Evolutionary conservation across 495 filamentous ascomycete species (phyloP).

Genomic region (Hapsidospora chrysogenum): DNA sequence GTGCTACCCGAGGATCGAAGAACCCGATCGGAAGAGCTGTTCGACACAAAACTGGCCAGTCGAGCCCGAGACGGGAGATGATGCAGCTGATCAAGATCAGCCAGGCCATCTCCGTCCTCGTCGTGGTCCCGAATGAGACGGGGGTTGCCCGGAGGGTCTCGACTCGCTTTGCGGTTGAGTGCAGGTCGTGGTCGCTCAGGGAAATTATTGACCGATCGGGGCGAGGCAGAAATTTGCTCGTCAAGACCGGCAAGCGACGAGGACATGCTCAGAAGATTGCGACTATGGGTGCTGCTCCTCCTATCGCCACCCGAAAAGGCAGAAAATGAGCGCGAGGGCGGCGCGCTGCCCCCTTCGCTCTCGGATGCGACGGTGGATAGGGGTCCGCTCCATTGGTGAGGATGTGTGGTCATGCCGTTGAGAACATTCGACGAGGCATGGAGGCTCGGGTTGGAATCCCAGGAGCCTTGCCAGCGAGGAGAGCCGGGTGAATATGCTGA

Average conservation of each 20-base stretch:
- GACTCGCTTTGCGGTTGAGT: too few species aligned
- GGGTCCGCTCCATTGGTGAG: conserved; percentile 54
- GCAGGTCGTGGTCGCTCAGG: too few species aligned
- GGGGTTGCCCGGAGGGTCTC: too few species aligned
- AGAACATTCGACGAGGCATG: too few species aligned
- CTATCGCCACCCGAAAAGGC: conserved; percentile 15
- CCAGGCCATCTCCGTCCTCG: conserved; percentile 36
- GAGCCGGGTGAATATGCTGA: not conserved
- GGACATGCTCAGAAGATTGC: conserved; percentile 34
- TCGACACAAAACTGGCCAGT: conserved; percentile 22
- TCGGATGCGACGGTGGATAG: conserved; percentile 59
- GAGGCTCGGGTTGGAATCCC: too few species aligned
- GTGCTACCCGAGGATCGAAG: conserved; percentile 31
- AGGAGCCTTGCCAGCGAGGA: conserved; percentile 13
- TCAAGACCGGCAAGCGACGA: conserved; percentile 25
- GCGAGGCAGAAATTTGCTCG: conserved; percentile 13
- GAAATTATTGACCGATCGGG: too few species aligned
- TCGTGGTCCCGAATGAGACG: conserved; percentile 31
- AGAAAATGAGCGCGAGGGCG: conserved; percentile 25
- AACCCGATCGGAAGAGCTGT: conserved; percentile 25
- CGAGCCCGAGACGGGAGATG: conserved; percentile 27
- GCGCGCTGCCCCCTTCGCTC: conserved; percentile 30
- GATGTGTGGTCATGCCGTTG: too few species aligned
- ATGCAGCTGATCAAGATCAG: conserved; percentile 27
- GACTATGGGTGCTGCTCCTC: conserved; percentile 25